Base-by-base conservation (phyloP, 2,329 filamentous ascomycete species). In the Nectriaceae sp. region DNA sequence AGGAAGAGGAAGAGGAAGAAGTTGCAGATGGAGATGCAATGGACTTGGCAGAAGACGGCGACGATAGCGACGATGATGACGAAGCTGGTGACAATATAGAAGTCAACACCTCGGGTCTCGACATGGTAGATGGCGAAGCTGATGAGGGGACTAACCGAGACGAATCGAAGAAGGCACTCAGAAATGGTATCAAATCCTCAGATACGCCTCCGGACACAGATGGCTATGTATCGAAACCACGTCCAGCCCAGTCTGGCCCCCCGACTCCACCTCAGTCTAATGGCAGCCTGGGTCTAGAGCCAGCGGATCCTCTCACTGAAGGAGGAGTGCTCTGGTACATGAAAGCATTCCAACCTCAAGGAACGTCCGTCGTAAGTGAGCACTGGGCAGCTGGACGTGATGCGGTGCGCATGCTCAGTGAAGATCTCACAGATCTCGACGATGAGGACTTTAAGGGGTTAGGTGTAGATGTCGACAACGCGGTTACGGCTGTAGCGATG, bases 291-390 rank as follows among this genome's bases (percentile, higher is more conserved):
- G 72, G 71, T 35, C 70, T 72, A 46, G 77, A 80, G 38, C 67
- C 76, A 2, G 54, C 63, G 4, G 80, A 84, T 29, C 74, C 79
- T 11, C 74, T 90, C 38, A 80, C 80, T 3, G 78, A 87, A 41
- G 93, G 93, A 49, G 93, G 93, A 26, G 76, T 96, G 11, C 84
- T 90, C 6, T 97, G 91, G 90, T 96, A 96, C 68, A 80, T 96
- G 50, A 82, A 89, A 62, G 79, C 83, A 8, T 95, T 95, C 64
- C 83, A 94, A 43, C 87, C 89, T 1, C 46, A 83, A 44, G 93
- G 91, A 47, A 96, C 90, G 0, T 93, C 87, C 1, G 82, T 93
- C 10, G 76, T 89, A 46, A 87, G 87, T 55, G 88, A 93, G 69
- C 79, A 84, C 44, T 69, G 66, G 65, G 62, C 55, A 77, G 84